Conservation (phyloP, 1,284 basidiomycete species). For the Acaromyces ingoldii region DNA sequence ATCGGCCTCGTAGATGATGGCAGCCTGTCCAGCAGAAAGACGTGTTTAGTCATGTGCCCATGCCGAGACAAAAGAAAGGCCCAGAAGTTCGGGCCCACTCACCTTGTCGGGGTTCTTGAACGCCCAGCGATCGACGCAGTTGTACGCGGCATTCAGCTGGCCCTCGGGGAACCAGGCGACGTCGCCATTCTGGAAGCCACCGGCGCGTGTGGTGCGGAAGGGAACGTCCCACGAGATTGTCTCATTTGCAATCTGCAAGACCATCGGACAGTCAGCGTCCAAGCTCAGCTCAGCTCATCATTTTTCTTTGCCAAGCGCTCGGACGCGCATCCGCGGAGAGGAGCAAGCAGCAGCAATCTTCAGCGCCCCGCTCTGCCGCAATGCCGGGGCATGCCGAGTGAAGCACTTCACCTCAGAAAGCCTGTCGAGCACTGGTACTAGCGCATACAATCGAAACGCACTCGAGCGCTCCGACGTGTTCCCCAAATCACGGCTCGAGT, state of each 20-base stretch:
- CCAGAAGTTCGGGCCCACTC: slow-evolving; percentile 15
- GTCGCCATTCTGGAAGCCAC: slow-evolving; percentile 79
- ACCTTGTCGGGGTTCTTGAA: slow-evolving; percentile 86
- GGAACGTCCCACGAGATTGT: slow-evolving; percentile 83
- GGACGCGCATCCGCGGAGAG: no score
- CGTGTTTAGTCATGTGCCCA: not conserved
- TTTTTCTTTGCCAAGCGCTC: no score
- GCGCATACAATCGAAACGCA: no score
- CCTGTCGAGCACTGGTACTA: no score
- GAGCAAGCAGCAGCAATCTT: no score
- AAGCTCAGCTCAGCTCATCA: not conserved
- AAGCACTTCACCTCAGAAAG: no score
- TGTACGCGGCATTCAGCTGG: slow-evolving; percentile 71
- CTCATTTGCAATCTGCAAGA: slow-evolving; percentile 67
- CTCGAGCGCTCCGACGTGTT: no score
- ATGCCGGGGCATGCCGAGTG: not conserved
- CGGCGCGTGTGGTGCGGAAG: slow-evolving; percentile 81
- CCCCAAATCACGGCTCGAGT: not conserved
- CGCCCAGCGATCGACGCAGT: slow-evolving; percentile 94
- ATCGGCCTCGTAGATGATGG: slow-evolving; percentile 98
- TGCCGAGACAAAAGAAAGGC: slow-evolving; percentile 1
- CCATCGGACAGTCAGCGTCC: not conserved
- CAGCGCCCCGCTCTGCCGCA: no score
- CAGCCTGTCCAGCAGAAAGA: slow-evolving; percentile 57
- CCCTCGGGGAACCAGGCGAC: slow-evolving; percentile 76